phyloP scores from a whole-genome alignment of 306 rosid species.

The Dicorynia guianensis region DNA sequence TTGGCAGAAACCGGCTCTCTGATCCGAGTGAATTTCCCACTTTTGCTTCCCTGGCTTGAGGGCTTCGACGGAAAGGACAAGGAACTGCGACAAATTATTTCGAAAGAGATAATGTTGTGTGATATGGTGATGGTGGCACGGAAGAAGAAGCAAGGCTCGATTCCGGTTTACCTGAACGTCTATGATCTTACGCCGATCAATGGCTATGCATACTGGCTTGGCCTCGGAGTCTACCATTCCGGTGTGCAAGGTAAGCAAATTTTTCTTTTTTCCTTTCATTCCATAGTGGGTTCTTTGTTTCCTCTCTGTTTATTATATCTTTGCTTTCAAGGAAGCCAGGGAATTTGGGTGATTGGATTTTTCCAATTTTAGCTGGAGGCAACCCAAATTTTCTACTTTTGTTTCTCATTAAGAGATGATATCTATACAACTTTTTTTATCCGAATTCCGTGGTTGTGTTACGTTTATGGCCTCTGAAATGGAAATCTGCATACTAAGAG shows the following conservation, averaged over 20 bases:
- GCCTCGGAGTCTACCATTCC: slow-evolving; percentile 95
- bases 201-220: slow-evolving; percentile 95
- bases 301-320: neutral
- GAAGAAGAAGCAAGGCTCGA: slow-evolving; percentile 78
- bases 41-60: neutral
- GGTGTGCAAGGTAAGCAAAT: slow-evolving; percentile 80
- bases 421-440: slow-evolving; percentile 15
- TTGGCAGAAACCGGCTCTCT: neutral
- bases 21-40: neutral
- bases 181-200: slow-evolving; percentile 93
- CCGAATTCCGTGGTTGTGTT: slow-evolving; percentile 43
- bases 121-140: slow-evolving; percentile 54
- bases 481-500: neutral
- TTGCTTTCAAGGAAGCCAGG: slow-evolving; percentile 25
- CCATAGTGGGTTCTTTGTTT: neutral
- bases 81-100: neutral
- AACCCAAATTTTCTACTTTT: neutral
- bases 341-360: slow-evolving; percentile 14
- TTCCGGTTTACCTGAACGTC: slow-evolving; percentile 87
- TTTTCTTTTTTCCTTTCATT: neutral
- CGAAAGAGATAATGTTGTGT: slow-evolving; percentile 57
- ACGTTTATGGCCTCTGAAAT: neutral
- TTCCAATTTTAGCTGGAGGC: neutral
- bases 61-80: neutral
- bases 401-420: neutral